Percentiles rank a stretch among this genome's conserved stretches.
Conservation (phyloP, 331 rosid species). For the Acacia concinna region DNA sequence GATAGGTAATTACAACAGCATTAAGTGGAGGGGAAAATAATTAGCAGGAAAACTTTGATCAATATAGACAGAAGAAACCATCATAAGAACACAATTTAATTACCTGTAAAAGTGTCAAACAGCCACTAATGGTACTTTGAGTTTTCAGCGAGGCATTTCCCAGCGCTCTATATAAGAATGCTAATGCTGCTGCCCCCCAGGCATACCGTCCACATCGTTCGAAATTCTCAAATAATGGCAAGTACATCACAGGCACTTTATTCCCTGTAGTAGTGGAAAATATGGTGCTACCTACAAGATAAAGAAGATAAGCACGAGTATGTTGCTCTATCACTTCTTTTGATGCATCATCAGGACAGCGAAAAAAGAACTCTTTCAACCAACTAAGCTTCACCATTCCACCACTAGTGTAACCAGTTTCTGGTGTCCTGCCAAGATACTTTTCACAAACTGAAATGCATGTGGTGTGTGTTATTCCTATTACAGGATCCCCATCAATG, state of each 20-base stretch:
- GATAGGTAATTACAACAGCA: slow-evolving; percentile 17
- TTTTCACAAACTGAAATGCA: slow-evolving; percentile 83
- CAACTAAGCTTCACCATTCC: slow-evolving; percentile 99
- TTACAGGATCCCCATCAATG: slow-evolving; percentile 94
- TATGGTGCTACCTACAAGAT: slow-evolving; percentile 96
- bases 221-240: slow-evolving; percentile 89
- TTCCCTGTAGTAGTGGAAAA: slow-evolving; percentile 98
- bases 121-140: slow-evolving; percentile 98
- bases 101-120: slow-evolving; percentile 95
- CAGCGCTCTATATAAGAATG: slow-evolving; percentile 93
- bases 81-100: slow-evolving; percentile 1
- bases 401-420: slow-evolving; percentile 89
- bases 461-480: slow-evolving; percentile 83
- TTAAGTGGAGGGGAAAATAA: not conserved
- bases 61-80: not conserved
- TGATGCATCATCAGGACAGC: slow-evolving; percentile 80
- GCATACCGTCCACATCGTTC: slow-evolving; percentile 82
- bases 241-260: slow-evolving; percentile 99
- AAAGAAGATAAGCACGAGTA: slow-evolving; percentile 97
- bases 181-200: slow-evolving; percentile 93
- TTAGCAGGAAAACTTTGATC: slow-evolving; percentile 8
- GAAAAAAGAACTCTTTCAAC: slow-evolving; percentile 91
- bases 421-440: slow-evolving; percentile 83
- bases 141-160: slow-evolving; percentile 95
- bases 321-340: slow-evolving; percentile 72